Conservation (phyloP, 2,329 filamentous ascomycete species). For the Epichloe brachyelytri region DNA sequence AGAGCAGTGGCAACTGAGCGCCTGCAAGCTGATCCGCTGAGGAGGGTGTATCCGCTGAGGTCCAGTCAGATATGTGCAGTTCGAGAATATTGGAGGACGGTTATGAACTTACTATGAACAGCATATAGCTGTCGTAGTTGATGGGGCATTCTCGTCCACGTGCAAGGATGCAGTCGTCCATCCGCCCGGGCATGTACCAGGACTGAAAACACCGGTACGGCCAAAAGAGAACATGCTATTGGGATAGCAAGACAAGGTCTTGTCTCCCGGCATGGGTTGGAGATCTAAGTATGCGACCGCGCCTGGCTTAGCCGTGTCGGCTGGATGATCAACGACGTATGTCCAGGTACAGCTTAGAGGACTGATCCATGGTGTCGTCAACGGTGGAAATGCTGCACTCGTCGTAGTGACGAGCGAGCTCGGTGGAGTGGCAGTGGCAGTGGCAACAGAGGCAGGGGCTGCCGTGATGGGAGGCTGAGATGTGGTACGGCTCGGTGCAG, state of each 20-base stretch:
- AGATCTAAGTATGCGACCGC: slow-evolving; percentile 25
- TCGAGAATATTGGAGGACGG: not conserved
- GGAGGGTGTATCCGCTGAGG: slow-evolving; percentile 21
- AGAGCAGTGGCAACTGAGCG: slow-evolving; percentile 22
- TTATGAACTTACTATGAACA: slow-evolving; percentile 25
- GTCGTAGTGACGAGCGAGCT: not conserved
- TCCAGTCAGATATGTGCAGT: not conserved
- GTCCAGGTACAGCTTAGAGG: slow-evolving; percentile 27
- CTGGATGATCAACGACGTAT: slow-evolving; percentile 18
- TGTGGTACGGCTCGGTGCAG: not conserved
- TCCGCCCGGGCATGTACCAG: slow-evolving; percentile 25
- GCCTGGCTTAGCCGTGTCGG: slow-evolving; percentile 13
- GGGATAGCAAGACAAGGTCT: slow-evolving; percentile 27
- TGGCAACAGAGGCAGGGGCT: not conserved
- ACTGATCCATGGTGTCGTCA: slow-evolving; percentile 25
- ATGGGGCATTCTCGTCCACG: slow-evolving; percentile 15
- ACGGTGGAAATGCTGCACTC: slow-evolving; percentile 18
- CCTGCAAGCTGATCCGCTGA: slow-evolving; percentile 22
- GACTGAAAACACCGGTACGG: slow-evolving; percentile 26
- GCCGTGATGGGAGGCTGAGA: slow-evolving; percentile 8
- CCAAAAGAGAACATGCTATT: slow-evolving; percentile 25
- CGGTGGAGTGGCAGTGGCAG: not conserved
- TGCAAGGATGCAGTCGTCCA: slow-evolving; percentile 26
- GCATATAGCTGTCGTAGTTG: slow-evolving; percentile 23
- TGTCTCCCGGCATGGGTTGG: slow-evolving; percentile 22